phyloP scores from a whole-genome alignment of 202 grass and related monocot species.

The Saccharum hybrid region DNA sequence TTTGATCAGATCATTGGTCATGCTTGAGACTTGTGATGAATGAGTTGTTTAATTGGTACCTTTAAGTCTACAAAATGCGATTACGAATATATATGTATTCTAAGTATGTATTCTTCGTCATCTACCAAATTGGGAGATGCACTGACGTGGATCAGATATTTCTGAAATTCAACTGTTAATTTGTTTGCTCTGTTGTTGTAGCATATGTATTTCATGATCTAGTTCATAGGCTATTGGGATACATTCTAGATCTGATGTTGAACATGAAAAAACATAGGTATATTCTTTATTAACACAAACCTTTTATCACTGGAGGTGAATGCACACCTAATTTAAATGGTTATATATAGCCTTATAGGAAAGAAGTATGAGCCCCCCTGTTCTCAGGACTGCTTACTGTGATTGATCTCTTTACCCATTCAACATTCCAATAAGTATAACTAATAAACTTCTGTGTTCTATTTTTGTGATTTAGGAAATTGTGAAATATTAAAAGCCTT shows the following conservation, averaged over 20 bases:
- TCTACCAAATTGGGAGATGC: neutral
- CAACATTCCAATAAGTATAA: neutral
- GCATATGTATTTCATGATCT: neutral
- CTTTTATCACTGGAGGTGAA: neutral
- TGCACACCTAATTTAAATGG: neutral
- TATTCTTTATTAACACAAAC: neutral
- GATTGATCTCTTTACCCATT: neutral
- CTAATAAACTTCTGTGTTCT: neutral
- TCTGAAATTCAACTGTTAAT: too few species aligned
- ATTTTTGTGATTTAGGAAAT: slow-evolving; percentile 30
- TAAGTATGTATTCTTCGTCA: neutral
- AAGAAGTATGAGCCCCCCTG: neutral
- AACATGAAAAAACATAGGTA: neutral
- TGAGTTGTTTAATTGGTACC: neutral
- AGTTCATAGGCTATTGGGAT: neutral
- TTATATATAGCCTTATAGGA: neutral
- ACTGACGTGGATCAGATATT: too few species aligned
- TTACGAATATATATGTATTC: neutral
- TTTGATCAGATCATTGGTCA: neutral
- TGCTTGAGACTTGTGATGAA: neutral
- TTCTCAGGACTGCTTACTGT: neutral
- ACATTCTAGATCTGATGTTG: neutral
- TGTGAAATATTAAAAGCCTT: slow-evolving; percentile 36
- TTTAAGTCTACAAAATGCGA: neutral
- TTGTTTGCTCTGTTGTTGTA: neutral